Evolutionary conservation across 2,329 filamentous ascomycete species (phyloP).

Genomic region (Trichoderma koningiopsis): DNA sequence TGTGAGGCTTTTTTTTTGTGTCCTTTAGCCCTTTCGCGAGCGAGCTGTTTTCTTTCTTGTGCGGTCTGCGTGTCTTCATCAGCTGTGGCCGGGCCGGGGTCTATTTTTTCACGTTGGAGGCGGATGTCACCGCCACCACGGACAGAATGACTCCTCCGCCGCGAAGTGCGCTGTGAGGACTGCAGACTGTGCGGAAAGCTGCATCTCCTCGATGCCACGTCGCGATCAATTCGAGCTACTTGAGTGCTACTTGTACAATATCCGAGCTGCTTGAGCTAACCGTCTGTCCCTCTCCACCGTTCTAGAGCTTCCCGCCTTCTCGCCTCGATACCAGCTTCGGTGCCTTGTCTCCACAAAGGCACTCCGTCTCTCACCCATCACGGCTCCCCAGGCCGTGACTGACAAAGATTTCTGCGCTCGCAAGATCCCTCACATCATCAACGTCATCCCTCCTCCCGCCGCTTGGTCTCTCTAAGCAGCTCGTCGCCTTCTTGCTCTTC

Average conservation of each 20-base stretch:
- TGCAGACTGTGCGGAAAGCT: background rate
- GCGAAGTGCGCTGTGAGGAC: background rate
- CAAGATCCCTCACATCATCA: constrained; percentile 67
- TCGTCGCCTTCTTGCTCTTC: constrained; percentile 55
- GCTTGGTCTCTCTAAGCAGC: constrained; percentile 50
- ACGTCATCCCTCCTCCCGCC: constrained; percentile 61
- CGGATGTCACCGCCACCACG: constrained; percentile 23
- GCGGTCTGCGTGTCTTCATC: background rate
- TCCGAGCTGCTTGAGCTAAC: background rate
- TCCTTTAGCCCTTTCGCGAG: background rate
- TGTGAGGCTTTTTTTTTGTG: background rate
- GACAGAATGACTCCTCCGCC: background rate
- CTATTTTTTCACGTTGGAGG: background rate
- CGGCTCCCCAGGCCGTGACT: constrained; percentile 66
- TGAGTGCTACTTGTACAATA: background rate
- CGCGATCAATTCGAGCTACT: background rate
- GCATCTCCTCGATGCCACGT: background rate
- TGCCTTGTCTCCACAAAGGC: constrained; percentile 71
- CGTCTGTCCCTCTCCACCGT: background rate
- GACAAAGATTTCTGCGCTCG: constrained; percentile 71
- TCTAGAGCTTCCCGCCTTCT: background rate
- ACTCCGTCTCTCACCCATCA: constrained; percentile 47
- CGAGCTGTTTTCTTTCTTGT: background rate
- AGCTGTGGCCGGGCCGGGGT: background rate
- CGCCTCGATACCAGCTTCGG: constrained; percentile 29